Evolutionary conservation across 768 basidiomycete genomes (phyloP), one percentile per base, ranked within the genome.

Genomic region (Macrolepiota dolichaula): DNA sequence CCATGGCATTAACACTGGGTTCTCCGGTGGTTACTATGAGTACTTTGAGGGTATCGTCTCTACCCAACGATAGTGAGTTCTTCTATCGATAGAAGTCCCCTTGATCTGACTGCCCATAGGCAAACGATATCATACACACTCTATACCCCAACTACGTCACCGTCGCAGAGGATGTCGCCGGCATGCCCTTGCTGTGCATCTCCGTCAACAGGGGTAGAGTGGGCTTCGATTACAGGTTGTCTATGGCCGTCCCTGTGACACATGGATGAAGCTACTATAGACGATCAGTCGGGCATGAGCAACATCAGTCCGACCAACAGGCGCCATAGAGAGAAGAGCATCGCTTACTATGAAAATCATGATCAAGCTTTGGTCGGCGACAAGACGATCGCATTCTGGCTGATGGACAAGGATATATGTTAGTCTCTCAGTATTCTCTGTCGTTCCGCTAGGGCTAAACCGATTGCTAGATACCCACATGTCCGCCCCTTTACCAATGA

Each of bases 341-440:
- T 99, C 54, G 92, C 94, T 0, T 95, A 94, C 58, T 91, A 89
- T 55, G 97, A 99, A 76, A 94, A 91, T 67, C 97, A 98, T 65
- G 96, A 98, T 74, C 97, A 99, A 72, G 96, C 97, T 13, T 83
- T 99, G 29, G 97, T 99, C 0, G 97, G 97, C 12, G 97, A 99
- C 78, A 99, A 99, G 79, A 98, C 96, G 2, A 69, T 99, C 49
- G 97, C 97, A 3, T 99, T 99, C 76, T 99, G 97, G 97, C 75
- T 98, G 61, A 99, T 99, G 97, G 97, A 99, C 75, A 96, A 96
- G 76, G 97, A 98, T 74, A 99, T 99, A 97, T 98, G 96, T 95
- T 80, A 67, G 86, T 79, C 22, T 4, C 24, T 36, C n/a, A 2
- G 27, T n/a, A 52, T 51, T 7, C 55, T 51, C 62, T 58, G 2